Evolutionary conservation across 2,329 filamentous ascomycete species (phyloP).

Genomic region (Incumbomyces delicatus): DNA sequence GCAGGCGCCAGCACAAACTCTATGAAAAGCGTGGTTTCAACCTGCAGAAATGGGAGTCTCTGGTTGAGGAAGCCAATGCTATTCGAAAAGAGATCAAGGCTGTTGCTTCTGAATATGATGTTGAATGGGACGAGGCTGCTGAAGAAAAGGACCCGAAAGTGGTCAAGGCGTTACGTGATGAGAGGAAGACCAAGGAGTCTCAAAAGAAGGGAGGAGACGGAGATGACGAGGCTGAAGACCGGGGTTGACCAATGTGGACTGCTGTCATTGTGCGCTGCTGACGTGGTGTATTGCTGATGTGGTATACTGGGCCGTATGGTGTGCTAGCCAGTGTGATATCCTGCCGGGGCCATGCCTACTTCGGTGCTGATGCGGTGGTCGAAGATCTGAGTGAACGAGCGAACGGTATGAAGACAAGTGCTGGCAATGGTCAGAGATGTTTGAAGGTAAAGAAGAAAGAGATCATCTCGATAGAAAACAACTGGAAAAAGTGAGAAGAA

Average conservation of each 20-base stretch:
- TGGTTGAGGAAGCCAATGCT: constrained; percentile 71
- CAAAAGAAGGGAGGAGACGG: constrained; percentile 26
- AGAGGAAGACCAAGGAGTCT: constrained; percentile 32
- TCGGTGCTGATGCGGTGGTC: too few species aligned
- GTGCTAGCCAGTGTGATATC: too few species aligned
- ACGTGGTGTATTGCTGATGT: too few species aligned
- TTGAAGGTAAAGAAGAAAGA: too few species aligned
- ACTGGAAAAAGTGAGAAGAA: too few species aligned
- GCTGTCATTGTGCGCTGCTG: too few species aligned
- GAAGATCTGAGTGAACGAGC: too few species aligned
- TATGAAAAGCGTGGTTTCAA: constrained; percentile 72
- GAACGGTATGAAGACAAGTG: too few species aligned
- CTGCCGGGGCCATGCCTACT: too few species aligned
- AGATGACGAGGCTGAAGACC: constrained; percentile 26
- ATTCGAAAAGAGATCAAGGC: constrained; percentile 69
- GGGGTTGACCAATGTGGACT: constrained; percentile 11
- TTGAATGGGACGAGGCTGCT: constrained; percentile 71
- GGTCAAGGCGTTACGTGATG: constrained; percentile 42
- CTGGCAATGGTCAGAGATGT: too few species aligned
- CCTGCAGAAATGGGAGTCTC: constrained; percentile 61
- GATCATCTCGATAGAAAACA: too few species aligned
- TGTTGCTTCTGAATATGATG: constrained; percentile 78
- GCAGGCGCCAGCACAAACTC: constrained; percentile 62
- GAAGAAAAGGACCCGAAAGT: constrained; percentile 60
- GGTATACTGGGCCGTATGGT: too few species aligned